Evolutionary conservation across 2,329 filamentous ascomycete species (phyloP).

Genomic region (Cladophialophora yegresii): DNA sequence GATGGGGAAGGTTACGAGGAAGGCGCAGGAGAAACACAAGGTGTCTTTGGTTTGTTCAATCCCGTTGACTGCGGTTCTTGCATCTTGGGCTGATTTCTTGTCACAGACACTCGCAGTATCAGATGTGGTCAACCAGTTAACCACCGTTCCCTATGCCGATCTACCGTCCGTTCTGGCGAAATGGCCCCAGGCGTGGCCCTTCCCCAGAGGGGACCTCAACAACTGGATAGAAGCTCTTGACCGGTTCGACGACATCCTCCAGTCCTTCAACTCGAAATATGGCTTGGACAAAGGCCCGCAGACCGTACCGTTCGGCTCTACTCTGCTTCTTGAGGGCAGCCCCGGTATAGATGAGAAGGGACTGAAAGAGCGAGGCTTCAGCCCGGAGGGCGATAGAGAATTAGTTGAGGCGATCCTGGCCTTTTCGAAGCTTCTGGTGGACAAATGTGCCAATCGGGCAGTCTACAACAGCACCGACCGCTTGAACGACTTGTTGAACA

Average conservation of each 20-base stretch:
- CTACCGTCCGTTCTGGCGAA: constrained; percentile 73
- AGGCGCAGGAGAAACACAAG: constrained; percentile 55
- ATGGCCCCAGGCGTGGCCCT: constrained; percentile 90
- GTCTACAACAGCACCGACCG: constrained; percentile 93
- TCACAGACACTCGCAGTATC: constrained; percentile 81
- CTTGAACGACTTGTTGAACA: constrained; percentile 85
- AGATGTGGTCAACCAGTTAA: constrained; percentile 73
- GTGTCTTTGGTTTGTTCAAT: constrained; percentile 51
- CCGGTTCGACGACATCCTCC: constrained; percentile 85
- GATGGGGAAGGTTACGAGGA: constrained; percentile 58
- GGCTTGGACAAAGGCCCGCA: constrained; percentile 79
- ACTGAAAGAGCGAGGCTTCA: constrained; percentile 64
- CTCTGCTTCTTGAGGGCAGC: constrained; percentile 63
- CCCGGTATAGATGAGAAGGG: constrained; percentile 45
- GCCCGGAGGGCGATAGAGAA: constrained; percentile 73
- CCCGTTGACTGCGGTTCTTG: constrained; percentile 22
- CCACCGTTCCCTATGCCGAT: constrained; percentile 69
- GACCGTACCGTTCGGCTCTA: constrained; percentile 69
- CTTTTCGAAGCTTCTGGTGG: constrained; percentile 84
- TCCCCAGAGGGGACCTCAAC: constrained; percentile 91
- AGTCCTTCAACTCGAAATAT: constrained; percentile 78
- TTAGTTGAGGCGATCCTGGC: constrained; percentile 77
- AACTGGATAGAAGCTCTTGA: constrained; percentile 97
- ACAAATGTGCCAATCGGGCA: constrained; percentile 95
- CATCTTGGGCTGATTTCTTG: constrained; percentile 36